phyloP scores from a whole-genome alignment of 2,329 filamentous ascomycete species.

The Ophiocordyceps australis region DNA sequence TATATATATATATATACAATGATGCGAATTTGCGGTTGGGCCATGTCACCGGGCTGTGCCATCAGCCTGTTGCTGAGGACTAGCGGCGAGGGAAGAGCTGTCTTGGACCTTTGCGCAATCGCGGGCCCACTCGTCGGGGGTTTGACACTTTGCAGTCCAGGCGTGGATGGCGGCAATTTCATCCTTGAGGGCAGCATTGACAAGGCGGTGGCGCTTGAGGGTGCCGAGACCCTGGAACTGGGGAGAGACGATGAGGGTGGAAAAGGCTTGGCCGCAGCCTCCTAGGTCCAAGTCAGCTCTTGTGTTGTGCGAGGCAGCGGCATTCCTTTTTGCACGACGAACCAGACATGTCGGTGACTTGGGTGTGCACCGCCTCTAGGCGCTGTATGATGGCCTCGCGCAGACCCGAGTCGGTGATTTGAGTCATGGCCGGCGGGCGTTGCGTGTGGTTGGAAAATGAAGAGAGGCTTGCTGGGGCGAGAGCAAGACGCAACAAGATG shows the following conservation, averaged over 20 bases:
- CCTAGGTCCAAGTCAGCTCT: too few species aligned
- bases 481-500: constrained; percentile 5
- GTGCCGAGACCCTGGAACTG: constrained; percentile 55
- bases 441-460: neutral
- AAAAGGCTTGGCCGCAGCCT: constrained; percentile 44
- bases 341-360: constrained; percentile 90
- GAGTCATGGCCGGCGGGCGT: constrained; percentile 3
- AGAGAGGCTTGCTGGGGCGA: constrained; percentile 1
- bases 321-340: too few species aligned
- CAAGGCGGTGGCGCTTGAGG: constrained; percentile 70
- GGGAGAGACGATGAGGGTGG: constrained; percentile 41
- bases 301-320: too few species aligned
- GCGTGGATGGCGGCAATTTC: constrained; percentile 88
- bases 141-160: constrained; percentile 89
- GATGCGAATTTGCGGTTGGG: constrained; percentile 6
- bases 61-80: too few species aligned
- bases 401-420: constrained; percentile 56
- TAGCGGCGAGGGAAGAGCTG: too few species aligned
- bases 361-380: constrained; percentile 60
- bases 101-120: too few species aligned
- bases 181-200: constrained; percentile 66
- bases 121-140: constrained; percentile 81
- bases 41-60: too few species aligned
- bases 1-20: constrained; percentile 11
- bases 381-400: constrained; percentile 49